Evolutionary conservation across 805 yeast genomes (phyloP), one percentile per base, ranked within the genome.

Genomic region (Metschnikowia anglica): DNA sequence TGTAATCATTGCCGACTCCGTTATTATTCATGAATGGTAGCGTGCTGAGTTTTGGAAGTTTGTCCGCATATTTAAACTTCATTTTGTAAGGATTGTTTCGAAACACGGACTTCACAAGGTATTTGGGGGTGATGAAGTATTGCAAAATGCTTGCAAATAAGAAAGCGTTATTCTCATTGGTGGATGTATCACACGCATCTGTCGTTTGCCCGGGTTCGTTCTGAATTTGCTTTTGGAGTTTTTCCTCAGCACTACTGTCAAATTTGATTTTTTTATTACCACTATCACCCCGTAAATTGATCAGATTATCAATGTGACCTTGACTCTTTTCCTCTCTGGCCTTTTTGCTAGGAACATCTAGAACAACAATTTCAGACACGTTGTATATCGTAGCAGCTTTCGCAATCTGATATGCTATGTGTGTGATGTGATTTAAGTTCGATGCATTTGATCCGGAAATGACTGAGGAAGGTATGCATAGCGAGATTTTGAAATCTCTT

Each of bases 71-170:
- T 41, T 72, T 72, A 59, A 85, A 78, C 56, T 79, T 74, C 27
- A 66, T 61, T 19, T 61, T 39, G 45, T 47, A 68, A 56, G 51
- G 70, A 65, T 54, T 54, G 47, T 74, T 71, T 25, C 58, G 56
- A 66, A 88, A 87, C 4, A 83, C 72, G 2, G 81, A 63, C 47
- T 82, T 81, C 15, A 81, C 76, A 32, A 89, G 69, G 57, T 89
- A 87, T 37, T 88, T 85, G 1, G 97, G 96, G 0, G 96, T 88
- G 12, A 88, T 80, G 56, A 87, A 87, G 58, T 69, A 88, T 58
- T 88, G 95, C 43, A 89, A 65, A 29, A 89, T 68, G 1, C 82
- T 70, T 1, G 91, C 89, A 41, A 88, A 72, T 6, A 81, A 56
- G 58, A 81, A 62, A 0, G 82, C 65, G 27, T 70, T 68, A 44